A percentile compares a stretch with the other conserved stretches of the same genome.
Evolutionary conservation across 139 green algal genomes (phyloP).

Genomic region (Tetraselmis chui): DNA sequence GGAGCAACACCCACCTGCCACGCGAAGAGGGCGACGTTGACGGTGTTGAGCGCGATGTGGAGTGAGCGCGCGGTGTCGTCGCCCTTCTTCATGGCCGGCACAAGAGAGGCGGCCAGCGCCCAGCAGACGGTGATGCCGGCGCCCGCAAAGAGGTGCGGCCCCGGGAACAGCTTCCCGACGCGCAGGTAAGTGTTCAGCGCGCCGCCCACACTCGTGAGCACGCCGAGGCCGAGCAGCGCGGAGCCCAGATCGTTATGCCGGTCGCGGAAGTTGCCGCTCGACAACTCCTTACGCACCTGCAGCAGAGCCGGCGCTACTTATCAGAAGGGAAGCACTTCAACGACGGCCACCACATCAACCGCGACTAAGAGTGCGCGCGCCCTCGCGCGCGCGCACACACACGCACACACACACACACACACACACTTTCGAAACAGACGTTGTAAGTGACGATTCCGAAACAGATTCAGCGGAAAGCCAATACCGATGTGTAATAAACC

Average conservation of each 20-base stretch:
- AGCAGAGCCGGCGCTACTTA: background rate
- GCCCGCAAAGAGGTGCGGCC: conserved; percentile 93
- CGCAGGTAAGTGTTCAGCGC: conserved; percentile 90
- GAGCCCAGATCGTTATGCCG: conserved; percentile 76
- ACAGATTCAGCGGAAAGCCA: too few relatives aligned
- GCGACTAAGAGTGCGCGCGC: too few relatives aligned
- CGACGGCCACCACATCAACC: background rate
- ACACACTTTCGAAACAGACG: too few relatives aligned
- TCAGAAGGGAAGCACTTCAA: background rate
- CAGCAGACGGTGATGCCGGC: conserved; percentile 84
- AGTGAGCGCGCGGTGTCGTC: conserved; percentile 76
- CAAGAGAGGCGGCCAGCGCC: conserved; percentile 81
- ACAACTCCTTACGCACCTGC: conserved; percentile 85
- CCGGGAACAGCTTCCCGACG: conserved; percentile 94
- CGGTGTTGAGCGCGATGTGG: conserved; percentile 88
- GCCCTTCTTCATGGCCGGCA: conserved; percentile 94
- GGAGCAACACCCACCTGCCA: conserved; percentile 64
- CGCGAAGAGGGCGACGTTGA: conserved; percentile 83
- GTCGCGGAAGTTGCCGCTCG: conserved; percentile 67
- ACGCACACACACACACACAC: too few relatives aligned
- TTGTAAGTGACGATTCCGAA: too few relatives aligned
- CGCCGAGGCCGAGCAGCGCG: conserved; percentile 82
- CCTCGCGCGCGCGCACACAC: too few relatives aligned
- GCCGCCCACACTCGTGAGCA: conserved; percentile 75
- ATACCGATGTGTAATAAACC: too few relatives aligned